phyloP scores from a whole-genome alignment of 306 rosid genomes.

The Crotalaria pallida region DNA sequence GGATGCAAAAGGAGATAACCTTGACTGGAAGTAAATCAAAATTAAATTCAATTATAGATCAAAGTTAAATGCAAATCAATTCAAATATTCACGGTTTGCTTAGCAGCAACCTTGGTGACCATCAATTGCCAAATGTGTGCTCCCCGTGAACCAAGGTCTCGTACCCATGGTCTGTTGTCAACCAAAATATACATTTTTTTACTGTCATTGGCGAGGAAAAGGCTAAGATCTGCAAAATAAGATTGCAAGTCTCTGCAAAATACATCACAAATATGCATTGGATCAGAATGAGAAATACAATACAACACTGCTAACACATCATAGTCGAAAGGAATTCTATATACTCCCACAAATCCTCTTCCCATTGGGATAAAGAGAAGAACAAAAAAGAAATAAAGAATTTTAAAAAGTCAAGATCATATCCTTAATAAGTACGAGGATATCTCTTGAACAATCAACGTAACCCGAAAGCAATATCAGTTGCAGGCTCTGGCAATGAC shows the following conservation, averaged over 20 bases:
- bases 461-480: slow-evolving; percentile 11
- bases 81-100: neutral
- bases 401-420: no score
- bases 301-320: neutral
- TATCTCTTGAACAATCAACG: no score
- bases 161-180: slow-evolving; percentile 93
- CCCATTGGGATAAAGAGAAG: no score
- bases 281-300: neutral
- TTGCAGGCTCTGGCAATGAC: neutral
- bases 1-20: slow-evolving; percentile 91
- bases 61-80: slow-evolving; percentile 4
- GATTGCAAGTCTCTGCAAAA: slow-evolving; percentile 92
- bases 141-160: slow-evolving; percentile 60
- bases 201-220: slow-evolving; percentile 73
- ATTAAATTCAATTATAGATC: neutral
- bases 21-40: slow-evolving; percentile 57
- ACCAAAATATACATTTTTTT: slow-evolving; percentile 75
- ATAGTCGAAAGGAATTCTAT: neutral
- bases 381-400: no score
- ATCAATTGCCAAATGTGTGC: slow-evolving; percentile 94
- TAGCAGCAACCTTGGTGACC: slow-evolving; percentile 79
- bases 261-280: slow-evolving; percentile 12
- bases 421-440: no score
- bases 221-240: slow-evolving; percentile 80
- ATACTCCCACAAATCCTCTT: no score